Evolutionary conservation across 2,329 filamentous ascomycete genomes (phyloP).

Genomic region (Microdochium bolleyi): DNA sequence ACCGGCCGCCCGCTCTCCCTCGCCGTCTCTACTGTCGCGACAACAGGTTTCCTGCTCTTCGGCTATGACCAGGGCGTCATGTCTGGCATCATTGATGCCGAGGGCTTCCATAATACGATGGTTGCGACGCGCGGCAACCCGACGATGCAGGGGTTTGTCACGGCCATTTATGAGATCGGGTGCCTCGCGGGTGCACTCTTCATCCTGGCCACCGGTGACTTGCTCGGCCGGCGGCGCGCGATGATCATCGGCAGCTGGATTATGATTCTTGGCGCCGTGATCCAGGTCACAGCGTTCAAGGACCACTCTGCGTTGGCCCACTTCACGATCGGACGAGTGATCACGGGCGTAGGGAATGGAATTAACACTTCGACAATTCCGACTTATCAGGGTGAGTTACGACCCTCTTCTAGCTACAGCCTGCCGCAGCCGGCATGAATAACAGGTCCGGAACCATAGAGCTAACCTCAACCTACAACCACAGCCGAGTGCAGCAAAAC

Average conservation of each 20-base stretch:
- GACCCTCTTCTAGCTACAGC: neutral
- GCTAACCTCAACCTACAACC: slow-evolving; percentile 1
- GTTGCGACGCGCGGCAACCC: slow-evolving; percentile 29
- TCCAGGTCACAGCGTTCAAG: slow-evolving; percentile 38
- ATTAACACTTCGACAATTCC: slow-evolving; percentile 39
- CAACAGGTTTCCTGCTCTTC: slow-evolving; percentile 54
- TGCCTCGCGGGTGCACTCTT: slow-evolving; percentile 37
- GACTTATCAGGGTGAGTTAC: slow-evolving; percentile 30
- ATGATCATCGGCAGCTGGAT: slow-evolving; percentile 48
- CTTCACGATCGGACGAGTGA: slow-evolving; percentile 37
- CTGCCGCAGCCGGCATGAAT: neutral
- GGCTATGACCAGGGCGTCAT: slow-evolving; percentile 49
- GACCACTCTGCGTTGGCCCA: slow-evolving; percentile 26
- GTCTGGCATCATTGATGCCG: slow-evolving; percentile 43
- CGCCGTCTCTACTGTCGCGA: slow-evolving; percentile 53
- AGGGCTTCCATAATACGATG: slow-evolving; percentile 41
- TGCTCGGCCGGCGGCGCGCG: slow-evolving; percentile 40
- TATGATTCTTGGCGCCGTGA: slow-evolving; percentile 51
- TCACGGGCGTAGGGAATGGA: slow-evolving; percentile 46
- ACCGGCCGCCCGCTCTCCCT: slow-evolving; percentile 48
- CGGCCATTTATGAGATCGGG: slow-evolving; percentile 38
- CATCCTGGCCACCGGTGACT: slow-evolving; percentile 44
- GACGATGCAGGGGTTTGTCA: slow-evolving; percentile 38
- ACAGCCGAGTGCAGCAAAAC: slow-evolving; percentile 34
- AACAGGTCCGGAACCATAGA: neutral